Evolutionary conservation across 2,329 filamentous ascomycete genomes (phyloP).

Genomic region (Sporothrix schenckii): DNA sequence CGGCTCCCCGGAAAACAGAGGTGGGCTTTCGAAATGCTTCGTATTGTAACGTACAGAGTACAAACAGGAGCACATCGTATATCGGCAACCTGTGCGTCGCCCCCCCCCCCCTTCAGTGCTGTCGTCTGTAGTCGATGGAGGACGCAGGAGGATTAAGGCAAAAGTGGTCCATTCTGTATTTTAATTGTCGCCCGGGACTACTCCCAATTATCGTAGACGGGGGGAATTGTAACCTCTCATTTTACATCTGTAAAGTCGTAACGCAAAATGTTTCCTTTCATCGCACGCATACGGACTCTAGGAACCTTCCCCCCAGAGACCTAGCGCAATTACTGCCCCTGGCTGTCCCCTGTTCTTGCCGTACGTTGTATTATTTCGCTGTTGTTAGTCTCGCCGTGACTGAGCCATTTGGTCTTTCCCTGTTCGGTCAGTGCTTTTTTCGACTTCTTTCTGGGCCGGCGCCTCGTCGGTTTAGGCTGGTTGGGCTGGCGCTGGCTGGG

Average conservation of each 20-base stretch:
- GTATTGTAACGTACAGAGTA: neutral
- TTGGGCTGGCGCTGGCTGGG: neutral
- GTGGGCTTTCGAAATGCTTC: neutral
- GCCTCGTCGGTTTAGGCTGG: slow-evolving; percentile 3
- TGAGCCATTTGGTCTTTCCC: neutral
- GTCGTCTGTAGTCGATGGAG: neutral
- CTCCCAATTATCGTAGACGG: neutral
- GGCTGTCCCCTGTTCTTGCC: neutral
- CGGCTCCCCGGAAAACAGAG: neutral
- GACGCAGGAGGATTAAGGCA: slow-evolving; percentile 8
- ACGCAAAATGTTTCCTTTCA: too few species aligned
- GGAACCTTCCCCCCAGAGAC: neutral
- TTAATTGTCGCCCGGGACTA: slow-evolving; percentile 17
- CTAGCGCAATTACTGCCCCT: slow-evolving; percentile 2
- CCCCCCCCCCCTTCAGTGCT: neutral
- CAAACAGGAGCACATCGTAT: too few species aligned
- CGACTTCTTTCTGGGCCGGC: slow-evolving; percentile 23
- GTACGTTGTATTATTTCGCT: neutral
- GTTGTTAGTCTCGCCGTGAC: neutral
- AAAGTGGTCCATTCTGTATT: slow-evolving; percentile 16
- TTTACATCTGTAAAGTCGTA: neutral
- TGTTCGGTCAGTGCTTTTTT: slow-evolving; percentile 12
- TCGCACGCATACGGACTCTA: too few species aligned
- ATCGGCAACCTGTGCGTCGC: too few species aligned
- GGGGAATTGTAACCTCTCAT: slow-evolving; percentile 8